Percentiles rank a stretch among this genome's conserved stretches.
Conservation (phyloP, 2,329 filamentous ascomycete species). For the Phoma sp. region DNA sequence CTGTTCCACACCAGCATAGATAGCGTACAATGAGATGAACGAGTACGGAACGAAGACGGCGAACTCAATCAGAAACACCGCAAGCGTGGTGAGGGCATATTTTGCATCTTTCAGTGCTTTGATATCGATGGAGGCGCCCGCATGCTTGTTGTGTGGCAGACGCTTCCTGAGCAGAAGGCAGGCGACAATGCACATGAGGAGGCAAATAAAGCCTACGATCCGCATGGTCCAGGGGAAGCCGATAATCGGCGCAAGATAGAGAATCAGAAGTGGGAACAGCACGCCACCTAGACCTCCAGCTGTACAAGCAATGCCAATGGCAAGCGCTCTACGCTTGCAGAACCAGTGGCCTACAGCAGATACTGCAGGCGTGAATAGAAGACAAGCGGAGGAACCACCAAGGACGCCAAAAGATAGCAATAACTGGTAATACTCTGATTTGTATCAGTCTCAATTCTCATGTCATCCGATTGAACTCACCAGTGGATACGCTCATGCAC, state of each 20-base stretch:
- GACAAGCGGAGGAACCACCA: conserved; percentile 49
- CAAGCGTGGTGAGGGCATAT: conserved; percentile 29
- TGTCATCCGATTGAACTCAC: not conserved
- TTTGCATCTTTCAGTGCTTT: conserved; percentile 32
- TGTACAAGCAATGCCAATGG: conserved; percentile 50
- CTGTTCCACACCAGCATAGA: conserved; percentile 36
- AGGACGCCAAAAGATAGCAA: conserved; percentile 53
- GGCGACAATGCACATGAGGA: conserved; percentile 32
- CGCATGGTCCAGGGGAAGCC: conserved; percentile 68
- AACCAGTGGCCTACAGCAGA: conserved; percentile 52
- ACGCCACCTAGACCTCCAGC: conserved; percentile 52
- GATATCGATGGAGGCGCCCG: conserved; percentile 44
- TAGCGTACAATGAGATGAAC: conserved; percentile 56
- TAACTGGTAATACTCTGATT: conserved; percentile 51
- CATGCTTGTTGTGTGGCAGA: conserved; percentile 48
- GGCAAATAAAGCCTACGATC: conserved; percentile 66
- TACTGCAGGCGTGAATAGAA: conserved; percentile 48
- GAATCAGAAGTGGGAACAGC: conserved; percentile 60
- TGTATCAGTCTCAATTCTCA: not conserved
- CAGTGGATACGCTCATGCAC: conserved; percentile 36
- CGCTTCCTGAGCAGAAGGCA: conserved; percentile 56
- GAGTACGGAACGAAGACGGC: conserved; percentile 66
- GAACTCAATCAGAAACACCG: conserved; percentile 59
- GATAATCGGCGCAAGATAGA: conserved; percentile 60
- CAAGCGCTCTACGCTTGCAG: conserved; percentile 46